phyloP scores from a whole-genome alignment of 2,329 filamentous ascomycete species.

The Fusarium nanum region DNA sequence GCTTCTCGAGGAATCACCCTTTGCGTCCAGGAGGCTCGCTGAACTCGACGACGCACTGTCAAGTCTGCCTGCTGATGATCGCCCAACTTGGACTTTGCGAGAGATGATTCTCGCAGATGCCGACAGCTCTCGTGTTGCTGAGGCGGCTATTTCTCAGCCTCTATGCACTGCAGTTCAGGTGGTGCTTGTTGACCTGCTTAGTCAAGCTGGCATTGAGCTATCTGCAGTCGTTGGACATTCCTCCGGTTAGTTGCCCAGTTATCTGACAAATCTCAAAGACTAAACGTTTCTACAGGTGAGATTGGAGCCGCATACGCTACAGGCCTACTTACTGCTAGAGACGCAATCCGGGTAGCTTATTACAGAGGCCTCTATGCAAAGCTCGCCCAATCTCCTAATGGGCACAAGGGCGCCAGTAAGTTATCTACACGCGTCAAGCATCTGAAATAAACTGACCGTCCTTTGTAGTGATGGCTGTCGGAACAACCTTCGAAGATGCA shows the following conservation, averaged over 20 bases:
- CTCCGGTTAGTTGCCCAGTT: slow-evolving; percentile 35
- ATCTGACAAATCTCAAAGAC: too few species aligned
- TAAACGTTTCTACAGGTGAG: slow-evolving; percentile 46
- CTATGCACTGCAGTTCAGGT: background rate
- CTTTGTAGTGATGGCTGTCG: background rate
- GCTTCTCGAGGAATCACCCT: background rate
- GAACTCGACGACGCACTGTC: background rate
- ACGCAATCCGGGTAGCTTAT: slow-evolving; percentile 53
- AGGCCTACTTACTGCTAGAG: slow-evolving; percentile 11
- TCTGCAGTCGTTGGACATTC: slow-evolving; percentile 57
- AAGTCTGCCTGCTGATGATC: background rate
- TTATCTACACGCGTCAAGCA: too few species aligned
- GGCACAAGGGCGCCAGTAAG: background rate
- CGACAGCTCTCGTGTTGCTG: background rate
- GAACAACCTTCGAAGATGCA: background rate
- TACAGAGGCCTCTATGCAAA: background rate
- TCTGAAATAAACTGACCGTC: too few species aligned
- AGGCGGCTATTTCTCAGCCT: background rate
- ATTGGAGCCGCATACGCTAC: slow-evolving; percentile 54
- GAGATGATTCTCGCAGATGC: background rate
- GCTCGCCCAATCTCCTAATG: background rate
- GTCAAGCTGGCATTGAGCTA: slow-evolving; percentile 36
- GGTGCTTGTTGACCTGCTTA: background rate
- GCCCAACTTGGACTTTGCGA: background rate
- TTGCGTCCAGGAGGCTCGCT: background rate